These are phyloP conservation scores for Hansenula lynferdii DNA, from an alignment of 1,139 yeast genomes.

Conservation along the genomic window DNA sequence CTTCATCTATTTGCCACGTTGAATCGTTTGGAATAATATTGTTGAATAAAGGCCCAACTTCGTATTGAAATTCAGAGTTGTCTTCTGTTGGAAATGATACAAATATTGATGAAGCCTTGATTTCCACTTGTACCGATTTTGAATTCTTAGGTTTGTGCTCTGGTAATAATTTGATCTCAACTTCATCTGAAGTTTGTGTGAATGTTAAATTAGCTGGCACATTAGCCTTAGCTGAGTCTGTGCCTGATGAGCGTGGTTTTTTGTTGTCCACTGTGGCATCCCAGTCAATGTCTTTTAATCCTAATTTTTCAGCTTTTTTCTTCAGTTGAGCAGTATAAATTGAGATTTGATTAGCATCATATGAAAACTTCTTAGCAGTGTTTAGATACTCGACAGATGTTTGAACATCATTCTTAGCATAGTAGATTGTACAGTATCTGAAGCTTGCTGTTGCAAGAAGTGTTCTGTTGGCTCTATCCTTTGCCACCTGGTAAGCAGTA, in stretches of 20 bases:
- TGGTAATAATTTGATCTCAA: no score
- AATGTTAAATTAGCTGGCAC: no score
- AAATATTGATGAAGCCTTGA: slow-evolving; percentile 17
- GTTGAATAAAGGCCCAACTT: slow-evolving; percentile 37
- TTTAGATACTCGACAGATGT: slow-evolving; percentile 46
- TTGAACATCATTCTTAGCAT: slow-evolving; percentile 39
- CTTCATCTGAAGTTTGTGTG: no score
- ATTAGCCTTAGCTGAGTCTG: no score
- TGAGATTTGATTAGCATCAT: slow-evolving; percentile 22
- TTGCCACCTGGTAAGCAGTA: slow-evolving; percentile 52
- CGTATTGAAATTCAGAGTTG: slow-evolving; percentile 32
- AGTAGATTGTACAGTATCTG: slow-evolving; percentile 49
- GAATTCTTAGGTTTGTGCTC: slow-evolving; percentile 37
- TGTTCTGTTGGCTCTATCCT: slow-evolving; percentile 42
- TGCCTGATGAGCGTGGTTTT: no score
- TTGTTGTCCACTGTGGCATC: slow-evolving; percentile 7
- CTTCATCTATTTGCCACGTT: slow-evolving; percentile 50
- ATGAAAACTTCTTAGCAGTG: slow-evolving; percentile 43
- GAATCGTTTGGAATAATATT: slow-evolving; percentile 45
- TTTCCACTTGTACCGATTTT: slow-evolving; percentile 14
- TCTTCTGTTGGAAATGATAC: slow-evolving; percentile 36
- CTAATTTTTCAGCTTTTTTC: slow-evolving; percentile 25
- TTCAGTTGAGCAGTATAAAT: slow-evolving; percentile 43
- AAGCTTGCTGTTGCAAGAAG: slow-evolving; percentile 57
- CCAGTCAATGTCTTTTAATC: slow-evolving; percentile 8